A percentile compares a stretch with the other conserved stretches of the same genome.
phyloP scores from a whole-genome alignment of 2,329 filamentous ascomycete species.

The Monosporascus sp. region DNA sequence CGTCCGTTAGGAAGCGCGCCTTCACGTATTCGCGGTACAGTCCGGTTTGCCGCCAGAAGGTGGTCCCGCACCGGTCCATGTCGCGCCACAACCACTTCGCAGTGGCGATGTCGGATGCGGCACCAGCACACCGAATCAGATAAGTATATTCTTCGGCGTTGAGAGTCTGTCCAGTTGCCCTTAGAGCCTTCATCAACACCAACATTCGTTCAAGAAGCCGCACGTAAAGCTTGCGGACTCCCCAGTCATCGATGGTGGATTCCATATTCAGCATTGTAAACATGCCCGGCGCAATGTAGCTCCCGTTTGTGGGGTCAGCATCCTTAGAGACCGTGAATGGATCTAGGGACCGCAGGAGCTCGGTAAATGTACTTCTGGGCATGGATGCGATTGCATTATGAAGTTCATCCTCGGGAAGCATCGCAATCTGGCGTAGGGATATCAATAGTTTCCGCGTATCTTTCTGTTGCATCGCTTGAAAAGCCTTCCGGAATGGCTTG shows the following conservation, averaged over 20 bases:
- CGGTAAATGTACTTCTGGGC: slow-evolving; percentile 53
- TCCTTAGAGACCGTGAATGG: slow-evolving; percentile 45
- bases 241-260: slow-evolving; percentile 35
- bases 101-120: slow-evolving; percentile 31
- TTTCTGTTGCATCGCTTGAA: slow-evolving; percentile 15
- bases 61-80: slow-evolving; percentile 15
- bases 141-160: slow-evolving; percentile 37
- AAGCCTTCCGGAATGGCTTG: slow-evolving; percentile 8
- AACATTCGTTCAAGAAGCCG: slow-evolving; percentile 30
- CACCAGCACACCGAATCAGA: slow-evolving; percentile 42
- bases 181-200: slow-evolving; percentile 29
- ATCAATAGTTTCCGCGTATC: slow-evolving; percentile 17
- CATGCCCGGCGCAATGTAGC: slow-evolving; percentile 34
- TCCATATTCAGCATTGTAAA: slow-evolving; percentile 32
- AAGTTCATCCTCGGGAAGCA: slow-evolving; percentile 16
- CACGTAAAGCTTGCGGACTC: slow-evolving; percentile 37
- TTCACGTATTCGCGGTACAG: slow-evolving; percentile 41
- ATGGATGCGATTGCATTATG: slow-evolving; percentile 33
- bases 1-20: slow-evolving; percentile 40
- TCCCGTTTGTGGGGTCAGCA: slow-evolving; percentile 41
- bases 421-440: slow-evolving; percentile 13
- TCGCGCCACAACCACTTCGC: slow-evolving; percentile 31
- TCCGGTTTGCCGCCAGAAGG: slow-evolving; percentile 17
- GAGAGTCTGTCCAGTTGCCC: slow-evolving; percentile 20
- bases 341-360: slow-evolving; percentile 58